Percentiles rank a stretch among this genome's conserved stretches.
phyloP scores from a whole-genome alignment of 371 early-diverging fungal species.

The Mortierella sp. region DNA sequence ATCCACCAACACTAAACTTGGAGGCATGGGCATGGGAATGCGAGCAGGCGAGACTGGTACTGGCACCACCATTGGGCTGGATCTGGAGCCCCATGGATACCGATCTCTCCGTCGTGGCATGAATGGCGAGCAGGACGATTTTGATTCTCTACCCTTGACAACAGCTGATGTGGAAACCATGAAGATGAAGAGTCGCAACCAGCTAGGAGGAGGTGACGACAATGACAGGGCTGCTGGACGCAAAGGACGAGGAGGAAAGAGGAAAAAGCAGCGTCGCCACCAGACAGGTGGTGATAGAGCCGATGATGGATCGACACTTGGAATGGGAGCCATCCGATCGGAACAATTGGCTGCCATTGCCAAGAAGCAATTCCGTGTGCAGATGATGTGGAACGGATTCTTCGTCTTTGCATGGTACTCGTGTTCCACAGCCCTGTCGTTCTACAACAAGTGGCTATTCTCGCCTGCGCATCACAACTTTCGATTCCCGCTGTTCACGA shows the following conservation, averaged over 20 bases:
- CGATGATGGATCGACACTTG: conserved; percentile 6
- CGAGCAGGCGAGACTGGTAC: conserved; percentile 49
- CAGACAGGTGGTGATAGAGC: background rate
- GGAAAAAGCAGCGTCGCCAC: background rate
- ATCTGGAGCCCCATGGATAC: conserved; percentile 34
- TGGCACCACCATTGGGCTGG: conserved; percentile 48
- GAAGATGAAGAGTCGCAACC: conserved; percentile 2
- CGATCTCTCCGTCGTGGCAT: background rate
- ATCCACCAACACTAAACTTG: conserved; percentile 27
- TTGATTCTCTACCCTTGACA: conserved; percentile 33
- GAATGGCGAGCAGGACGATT: conserved; percentile 4
- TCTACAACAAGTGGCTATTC: conserved; percentile 94
- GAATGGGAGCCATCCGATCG: conserved; percentile 32
- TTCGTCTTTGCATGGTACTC: conserved; percentile 51
- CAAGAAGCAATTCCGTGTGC: conserved; percentile 35
- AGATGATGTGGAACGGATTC: conserved; percentile 44
- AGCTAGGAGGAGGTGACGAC: background rate
- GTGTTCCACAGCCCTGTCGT: conserved; percentile 74
- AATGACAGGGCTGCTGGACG: background rate
- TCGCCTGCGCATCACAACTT: conserved; percentile 79
- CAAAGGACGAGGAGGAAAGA: conserved; percentile 3
- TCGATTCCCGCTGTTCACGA: conserved; percentile 83
- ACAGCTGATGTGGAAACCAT: conserved; percentile 9
- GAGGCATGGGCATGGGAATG: conserved; percentile 51
- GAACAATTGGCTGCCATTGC: conserved; percentile 35